phyloP scores from a whole-genome alignment of 148 eudicot species.

The Rhododendron molle region DNA sequence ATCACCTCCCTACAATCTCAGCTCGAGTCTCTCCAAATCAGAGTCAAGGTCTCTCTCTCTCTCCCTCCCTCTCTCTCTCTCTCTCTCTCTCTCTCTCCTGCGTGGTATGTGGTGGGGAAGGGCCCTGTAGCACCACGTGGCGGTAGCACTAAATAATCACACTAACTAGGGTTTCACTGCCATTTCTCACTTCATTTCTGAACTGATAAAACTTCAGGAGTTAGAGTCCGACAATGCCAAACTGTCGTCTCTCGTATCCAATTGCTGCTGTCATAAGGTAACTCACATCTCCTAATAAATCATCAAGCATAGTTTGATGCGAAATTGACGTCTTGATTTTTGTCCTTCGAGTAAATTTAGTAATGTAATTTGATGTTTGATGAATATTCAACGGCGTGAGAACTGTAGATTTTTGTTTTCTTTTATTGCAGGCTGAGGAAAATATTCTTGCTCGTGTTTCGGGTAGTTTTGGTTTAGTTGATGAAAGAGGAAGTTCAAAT shows the following conservation, averaged over 20 bases:
- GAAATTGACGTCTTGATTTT: background rate
- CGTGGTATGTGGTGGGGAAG: background rate
- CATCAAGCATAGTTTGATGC: background rate
- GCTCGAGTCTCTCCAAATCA: constrained; percentile 20
- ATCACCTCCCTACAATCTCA: constrained; percentile 16
- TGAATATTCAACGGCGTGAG: background rate
- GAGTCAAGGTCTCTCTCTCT: constrained; percentile 29
- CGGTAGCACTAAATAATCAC: background rate
- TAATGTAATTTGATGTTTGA: background rate
- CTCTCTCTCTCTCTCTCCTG: background rate
- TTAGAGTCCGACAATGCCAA: constrained; percentile 57
- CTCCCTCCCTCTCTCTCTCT: background rate
- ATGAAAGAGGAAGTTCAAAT: constrained; percentile 10
- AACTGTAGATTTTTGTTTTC: background rate
- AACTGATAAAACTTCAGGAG: constrained; percentile 28
- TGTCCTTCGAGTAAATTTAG: background rate
- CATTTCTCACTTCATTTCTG: background rate
- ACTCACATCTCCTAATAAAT: background rate
- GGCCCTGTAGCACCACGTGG: background rate
- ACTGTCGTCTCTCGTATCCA: constrained; percentile 43
- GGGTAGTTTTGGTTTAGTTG: constrained; percentile 16
- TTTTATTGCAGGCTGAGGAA: constrained; percentile 32
- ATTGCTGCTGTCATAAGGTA: constrained; percentile 62
- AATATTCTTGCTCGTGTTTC: constrained; percentile 13
- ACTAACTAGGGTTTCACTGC: background rate